phyloP scores from a whole-genome alignment of 495 filamentous ascomycete genomes.

The Neurospora tetraspora region DNA sequence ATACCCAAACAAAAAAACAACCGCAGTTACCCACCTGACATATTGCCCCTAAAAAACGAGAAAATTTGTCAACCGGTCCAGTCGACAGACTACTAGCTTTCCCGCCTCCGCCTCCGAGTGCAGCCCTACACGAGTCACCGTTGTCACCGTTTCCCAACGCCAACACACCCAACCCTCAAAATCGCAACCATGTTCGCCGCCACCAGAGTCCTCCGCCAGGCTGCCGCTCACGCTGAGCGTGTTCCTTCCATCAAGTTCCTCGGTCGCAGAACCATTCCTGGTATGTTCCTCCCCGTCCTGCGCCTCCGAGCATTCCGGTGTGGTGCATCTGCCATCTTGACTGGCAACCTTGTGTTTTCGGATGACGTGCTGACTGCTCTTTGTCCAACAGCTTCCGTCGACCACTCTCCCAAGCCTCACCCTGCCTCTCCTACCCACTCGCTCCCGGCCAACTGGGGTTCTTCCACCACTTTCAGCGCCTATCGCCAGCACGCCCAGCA shows the following conservation, averaged over 20 bases:
- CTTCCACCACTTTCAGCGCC: slow-evolving; percentile 60
- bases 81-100: not conserved
- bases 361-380: not conserved
- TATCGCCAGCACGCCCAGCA: slow-evolving; percentile 91
- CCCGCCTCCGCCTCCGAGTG: not conserved
- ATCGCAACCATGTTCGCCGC: slow-evolving; percentile 44
- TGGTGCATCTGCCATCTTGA: not conserved
- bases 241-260: slow-evolving; percentile 85
- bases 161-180: not conserved
- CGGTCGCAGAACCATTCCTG: slow-evolving; percentile 72
- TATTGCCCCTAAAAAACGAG: not conserved
- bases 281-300: slow-evolving; percentile 41
- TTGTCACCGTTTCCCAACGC: not conserved
- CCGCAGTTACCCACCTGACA: not conserved
- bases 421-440: slow-evolving; percentile 45
- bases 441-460: slow-evolving; percentile 43
- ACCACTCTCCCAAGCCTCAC: slow-evolving; percentile 69
- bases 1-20: not conserved
- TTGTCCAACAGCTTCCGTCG: slow-evolving; percentile 48
- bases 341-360: not conserved
- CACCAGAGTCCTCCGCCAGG: slow-evolving; percentile 56
- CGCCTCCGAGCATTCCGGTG: not conserved
- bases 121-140: not conserved
- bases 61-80: not conserved
- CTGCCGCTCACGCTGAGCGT: slow-evolving; percentile 50